Evolutionary conservation across 2,329 filamentous ascomycete genomes (phyloP), one percentile per base, ranked within the genome.

Genomic region (Pseudohalonectria lignicola): DNA sequence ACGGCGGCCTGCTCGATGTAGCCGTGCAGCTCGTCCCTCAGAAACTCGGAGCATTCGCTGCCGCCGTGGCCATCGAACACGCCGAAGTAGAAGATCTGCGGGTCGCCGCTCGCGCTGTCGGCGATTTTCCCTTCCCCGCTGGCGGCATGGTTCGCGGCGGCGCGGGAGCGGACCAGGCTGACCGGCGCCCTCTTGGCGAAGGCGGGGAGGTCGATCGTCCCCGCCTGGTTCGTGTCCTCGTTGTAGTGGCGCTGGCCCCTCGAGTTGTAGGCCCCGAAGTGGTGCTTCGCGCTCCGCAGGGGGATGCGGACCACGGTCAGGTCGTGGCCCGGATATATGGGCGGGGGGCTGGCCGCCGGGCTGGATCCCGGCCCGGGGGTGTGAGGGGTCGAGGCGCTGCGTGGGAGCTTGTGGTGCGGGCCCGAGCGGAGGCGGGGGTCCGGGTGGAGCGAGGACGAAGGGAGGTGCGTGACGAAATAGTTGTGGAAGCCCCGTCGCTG

Each of bases 31-130:
- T 83, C 76, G 43, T 95, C 85, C 41, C 79, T 73, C 47, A 96
- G 60, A 49, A 94, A 96, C 15, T 82, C 79, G 42, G 86, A 87
- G 58, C 92, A 96, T 56, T 94, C 84, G 16, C 67, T 74, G 16
- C 92, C 92, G 9, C 92, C 92, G 62, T 98, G 92, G 3, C 92
- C 92, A 59, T 98, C 92, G 53, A 96, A 98, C 1, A 96, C 79
- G 2, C 76, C 88, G 68, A 95, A 98, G 59, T 96, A 98, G 60
- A 98, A 98, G 25, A 96, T 81, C 55, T 96, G 90, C 1, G 90
- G 90, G 53, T 96, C 90, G 3, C 90, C 90, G 6, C 31, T 37
- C 2, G 83, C 76, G 46, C 80, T 83, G 41, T 85, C 83, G 5
- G 86, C 85, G 9, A 69, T 76, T 18, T 74, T 85, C 36, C 73